Evolutionary conservation across 2,329 filamentous ascomycete genomes (phyloP), one percentile per base, ranked within the genome.

Genomic region (Alternaria triticina): DNA sequence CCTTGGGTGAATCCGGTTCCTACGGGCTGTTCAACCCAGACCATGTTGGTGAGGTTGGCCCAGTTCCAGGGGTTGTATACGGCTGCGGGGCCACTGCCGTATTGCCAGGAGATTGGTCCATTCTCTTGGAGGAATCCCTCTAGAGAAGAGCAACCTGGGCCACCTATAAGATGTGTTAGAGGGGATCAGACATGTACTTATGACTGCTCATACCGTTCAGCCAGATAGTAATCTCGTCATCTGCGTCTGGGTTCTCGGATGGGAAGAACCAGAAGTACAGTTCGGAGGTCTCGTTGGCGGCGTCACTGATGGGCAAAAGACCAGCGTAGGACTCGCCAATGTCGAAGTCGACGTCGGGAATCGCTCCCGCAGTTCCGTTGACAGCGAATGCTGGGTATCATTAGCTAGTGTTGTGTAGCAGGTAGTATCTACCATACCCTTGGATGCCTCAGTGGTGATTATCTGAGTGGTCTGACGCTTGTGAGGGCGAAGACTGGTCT

Each of bases 21-120:
- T 12, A 87, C 82, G 1, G 88, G 89, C 74, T 92, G 90, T 71
- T 92, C 91, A 9, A 91, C 85, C 87, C 89, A 96, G 50, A 96
- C 82, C 72, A 94, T 87, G 77, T 94, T 93, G 57, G 91, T 91
- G 36, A 95, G 47, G 28, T 65, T 60, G 63, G 87, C 75, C 81
- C 82, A 84, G 30, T 79, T 77, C 74, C 77, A 84, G 0, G 81
- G 79, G 62, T 84, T 84, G 61, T 79, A 76, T 0, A 83, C 78
- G 1, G 82, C 79, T 15, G 71, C 63, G 61, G 71, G 76, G 65
- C 70, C 70, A 4, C 69, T 82, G 23, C 78, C 79, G 22, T 80
- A 84, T 46, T 83, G 82, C 83, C 83, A 84, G 2, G 80, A 70
- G 57, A 85, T 69, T 1, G 81, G 81, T 0, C 82, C 82, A 51